These are phyloP conservation scores for Coemansia sp. DNA, from an alignment of 192 early-diverging fungal species.

Conservation along the genomic window DNA sequence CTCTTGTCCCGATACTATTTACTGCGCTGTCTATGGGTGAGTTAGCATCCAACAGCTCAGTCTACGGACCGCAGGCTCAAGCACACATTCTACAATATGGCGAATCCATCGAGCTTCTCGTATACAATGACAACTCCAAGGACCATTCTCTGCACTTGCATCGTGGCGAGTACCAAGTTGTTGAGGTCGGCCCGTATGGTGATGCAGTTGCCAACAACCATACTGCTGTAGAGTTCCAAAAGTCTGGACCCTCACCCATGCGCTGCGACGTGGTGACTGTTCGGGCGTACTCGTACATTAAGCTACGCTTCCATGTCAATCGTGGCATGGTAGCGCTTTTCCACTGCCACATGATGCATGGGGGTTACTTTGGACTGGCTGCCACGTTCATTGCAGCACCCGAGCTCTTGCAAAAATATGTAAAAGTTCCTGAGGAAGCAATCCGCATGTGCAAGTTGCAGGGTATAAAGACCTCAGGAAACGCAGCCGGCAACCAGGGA, in stretches of 20 bases:
- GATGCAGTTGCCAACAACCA: not conserved
- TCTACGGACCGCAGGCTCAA: conserved; percentile 9
- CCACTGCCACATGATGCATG: conserved; percentile 1
- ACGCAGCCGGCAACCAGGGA: not conserved
- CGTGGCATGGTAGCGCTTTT: not conserved
- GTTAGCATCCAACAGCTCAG: not conserved
- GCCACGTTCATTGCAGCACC: conserved; percentile 1
- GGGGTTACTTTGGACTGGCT: not conserved
- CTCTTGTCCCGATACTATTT: conserved; percentile 6
- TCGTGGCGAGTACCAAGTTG: conserved; percentile 13
- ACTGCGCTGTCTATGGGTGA: conserved; percentile 8
- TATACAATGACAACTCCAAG: conserved; percentile 6
- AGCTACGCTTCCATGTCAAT: conserved; percentile 1
- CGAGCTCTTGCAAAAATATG: not conserved
- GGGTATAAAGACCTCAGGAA: not conserved
- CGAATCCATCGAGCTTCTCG: conserved; percentile 2
- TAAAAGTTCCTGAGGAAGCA: not conserved
- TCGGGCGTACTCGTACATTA: conserved; percentile 1
- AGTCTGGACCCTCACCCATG: conserved; percentile 54
- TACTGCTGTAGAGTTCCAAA: conserved; percentile 14
- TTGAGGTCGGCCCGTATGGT: conserved; percentile 17
- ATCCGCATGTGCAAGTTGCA: not conserved
- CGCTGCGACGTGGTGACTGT: conserved; percentile 36
- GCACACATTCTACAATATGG: conserved; percentile 3
- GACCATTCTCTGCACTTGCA: conserved; percentile 19